A percentile compares a stretch with the other conserved stretches of the same genome.
These are phyloP conservation scores for Scheffersomyces titani DNA, from an alignment of 1,139 yeast species.

Conservation along the genomic window DNA sequence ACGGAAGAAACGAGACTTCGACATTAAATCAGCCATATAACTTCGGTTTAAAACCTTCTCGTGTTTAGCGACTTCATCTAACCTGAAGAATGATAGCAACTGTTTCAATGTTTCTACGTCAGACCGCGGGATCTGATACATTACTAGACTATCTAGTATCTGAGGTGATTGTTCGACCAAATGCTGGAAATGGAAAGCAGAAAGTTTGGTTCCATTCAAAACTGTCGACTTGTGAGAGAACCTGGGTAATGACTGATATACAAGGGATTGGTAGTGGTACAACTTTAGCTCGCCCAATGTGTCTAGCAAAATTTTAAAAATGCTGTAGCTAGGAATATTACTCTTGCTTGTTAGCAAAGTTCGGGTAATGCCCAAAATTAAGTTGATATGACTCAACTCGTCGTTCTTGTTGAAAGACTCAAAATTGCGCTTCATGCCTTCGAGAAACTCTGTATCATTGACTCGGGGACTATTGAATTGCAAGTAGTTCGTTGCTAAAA, in stretches of 20 bases:
- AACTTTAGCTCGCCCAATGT: conserved; percentile 23
- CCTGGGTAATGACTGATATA: conserved; percentile 26
- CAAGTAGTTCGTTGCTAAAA: conserved; percentile 16
- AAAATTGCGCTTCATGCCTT: conserved; percentile 17
- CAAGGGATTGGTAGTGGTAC: conserved; percentile 27
- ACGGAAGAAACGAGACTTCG: conserved; percentile 29
- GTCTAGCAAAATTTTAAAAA: conserved; percentile 28
- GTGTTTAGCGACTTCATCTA: conserved; percentile 29
- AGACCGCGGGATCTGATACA: conserved; percentile 24
- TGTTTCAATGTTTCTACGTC: conserved; percentile 22
- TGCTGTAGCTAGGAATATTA: conserved; percentile 23
- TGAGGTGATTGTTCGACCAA: conserved; percentile 28
- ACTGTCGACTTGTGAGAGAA: conserved; percentile 22
- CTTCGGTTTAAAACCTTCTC: conserved; percentile 23
- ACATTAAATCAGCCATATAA: conserved; percentile 21
- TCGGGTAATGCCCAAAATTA: conserved; percentile 20
- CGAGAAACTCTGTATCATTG: conserved; percentile 22
- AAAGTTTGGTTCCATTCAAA: conserved; percentile 15
- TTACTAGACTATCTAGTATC: conserved; percentile 26
- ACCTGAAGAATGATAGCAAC: conserved; percentile 28
- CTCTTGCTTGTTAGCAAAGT: conserved; percentile 18
- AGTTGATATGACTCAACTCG: conserved; percentile 20
- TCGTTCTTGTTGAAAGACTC: conserved; percentile 13
- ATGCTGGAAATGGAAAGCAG: conserved; percentile 21
- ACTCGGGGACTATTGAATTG: conserved; percentile 16